Evolutionary conservation across 1,284 basidiomycete species (phyloP).

Genomic region (Ceraceosorus bombacis): DNA sequence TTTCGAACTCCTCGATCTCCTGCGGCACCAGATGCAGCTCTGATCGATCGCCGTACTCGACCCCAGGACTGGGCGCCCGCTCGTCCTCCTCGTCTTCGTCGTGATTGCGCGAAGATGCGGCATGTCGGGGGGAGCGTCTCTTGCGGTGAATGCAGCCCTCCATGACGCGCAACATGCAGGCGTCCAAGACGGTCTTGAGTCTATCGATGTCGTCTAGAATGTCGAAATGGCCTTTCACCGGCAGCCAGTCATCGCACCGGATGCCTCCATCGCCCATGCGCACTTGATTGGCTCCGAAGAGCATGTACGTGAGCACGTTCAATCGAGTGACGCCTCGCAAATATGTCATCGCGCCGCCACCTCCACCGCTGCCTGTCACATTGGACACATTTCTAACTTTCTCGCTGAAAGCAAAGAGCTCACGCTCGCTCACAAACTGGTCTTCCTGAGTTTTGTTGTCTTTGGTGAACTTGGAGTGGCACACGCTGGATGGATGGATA

Average conservation of each 20-base stretch:
- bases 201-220: constrained; percentile 74
- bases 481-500: constrained; percentile 82
- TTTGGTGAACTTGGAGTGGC: constrained; percentile 62
- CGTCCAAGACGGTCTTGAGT: constrained; percentile 74
- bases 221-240: constrained; percentile 65
- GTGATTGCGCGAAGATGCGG: constrained; percentile 1
- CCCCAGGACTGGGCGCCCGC: neutral
- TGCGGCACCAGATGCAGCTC: constrained; percentile 30
- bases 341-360: constrained; percentile 54
- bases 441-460: constrained; percentile 49
- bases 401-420: constrained; percentile 76
- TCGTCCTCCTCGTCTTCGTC: constrained; percentile 17
- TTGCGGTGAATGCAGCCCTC: constrained; percentile 56
- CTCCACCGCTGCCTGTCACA: constrained; percentile 44
- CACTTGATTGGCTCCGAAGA: constrained; percentile 81
- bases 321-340: constrained; percentile 62
- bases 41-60: constrained; percentile 11
- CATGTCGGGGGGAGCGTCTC: constrained; percentile 1
- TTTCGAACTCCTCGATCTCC: constrained; percentile 40
- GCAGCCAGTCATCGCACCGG: constrained; percentile 85
- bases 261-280: constrained; percentile 48
- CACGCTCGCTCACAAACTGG: constrained; percentile 55
- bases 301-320: constrained; percentile 81
- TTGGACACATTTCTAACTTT: constrained; percentile 69
- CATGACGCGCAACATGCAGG: constrained; percentile 81